Evolutionary conservation across 176 grass and related monocot genomes (phyloP), one percentile per base, ranked within the genome.

Genomic region (Hyparrhenia diplandra): DNA sequence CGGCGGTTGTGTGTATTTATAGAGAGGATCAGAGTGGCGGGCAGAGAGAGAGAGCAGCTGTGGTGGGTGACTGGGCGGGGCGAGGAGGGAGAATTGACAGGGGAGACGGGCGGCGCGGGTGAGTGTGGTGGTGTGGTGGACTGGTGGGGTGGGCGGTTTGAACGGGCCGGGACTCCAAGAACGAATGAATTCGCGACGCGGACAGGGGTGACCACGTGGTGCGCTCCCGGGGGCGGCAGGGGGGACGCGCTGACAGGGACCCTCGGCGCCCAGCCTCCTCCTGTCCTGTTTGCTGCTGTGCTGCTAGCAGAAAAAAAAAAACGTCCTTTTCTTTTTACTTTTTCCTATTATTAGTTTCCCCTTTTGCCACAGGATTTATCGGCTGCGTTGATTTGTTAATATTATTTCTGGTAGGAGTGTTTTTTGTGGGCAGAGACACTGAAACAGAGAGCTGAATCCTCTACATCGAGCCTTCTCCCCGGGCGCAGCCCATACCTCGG

Each of bases 161-260:
- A 85, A 85, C 31, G 58, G 52, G 64, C 52, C 60, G 59, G 17
- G 29, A 27, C 58, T 82, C 69, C 80, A 65, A 83, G 45, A 72
- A 72, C 45, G 63, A 63, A 40, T n/a, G n/a, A n/a, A n/a, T n/a
- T 60, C 17, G 31, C 14, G 30, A 24, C 55, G 55, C 29, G 36
- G 75, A 24, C 52, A 8, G 25, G 25, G 25, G 25, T 5, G 85
- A 52, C 91, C 92, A 94, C 92, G 92, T 91, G 92, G 87, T 87
- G 68, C 72, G 72, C 78, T 74, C 39, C 30, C 61, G n/a, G 71
- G 71, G 86, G 84, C 69, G 69, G 84, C 78, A 49, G n/a, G 36
- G n/a, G 32, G 45, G 58, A 78, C 86, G 80, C 25, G 80, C 30
- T 78, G 85, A 87, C 73, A 46, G 66, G 73, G 86, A 87, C 71